Evolutionary conservation across 116 monocot species (phyloP), one percentile per base, ranked within the genome.

Genomic region (Zostera marina): DNA sequence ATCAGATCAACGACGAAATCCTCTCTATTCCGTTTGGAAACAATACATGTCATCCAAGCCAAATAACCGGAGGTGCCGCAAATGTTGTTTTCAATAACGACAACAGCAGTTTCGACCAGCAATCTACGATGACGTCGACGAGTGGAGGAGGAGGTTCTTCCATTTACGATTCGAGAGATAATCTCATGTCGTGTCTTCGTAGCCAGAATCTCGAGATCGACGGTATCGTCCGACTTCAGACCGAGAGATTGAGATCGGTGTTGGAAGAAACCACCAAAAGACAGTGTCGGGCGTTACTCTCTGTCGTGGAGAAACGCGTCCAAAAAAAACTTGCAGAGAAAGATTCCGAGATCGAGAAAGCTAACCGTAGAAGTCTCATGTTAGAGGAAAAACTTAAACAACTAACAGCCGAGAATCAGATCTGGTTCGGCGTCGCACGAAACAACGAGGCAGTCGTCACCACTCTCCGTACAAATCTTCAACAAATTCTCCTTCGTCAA

Each of bases 401-500:
- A 52, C 22, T 77, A 17, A 23, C 25, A 41, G 69, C 72, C 3
- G 80, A 83, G 72, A 80, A 23, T 20, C 73, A 83, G 71, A 55
- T 73, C 46, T 83, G 83, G 83, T 71, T 80, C 62, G 61, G 53
- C 20, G 59, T 63, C 20, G 83, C 77, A 10, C 69, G 62, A 43
- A 68, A 75, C 69, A 75, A 70, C 66, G 88, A 88, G 48, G 72
- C 83, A 15, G 8, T 73, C 45, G 83, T 54, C 10, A 16, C 73
- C 21, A 63, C 23, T 26, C 71, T 88, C 44, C 63, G 60, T 9
- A 1, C 70, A 16, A 73, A n/a, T 13, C 68, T 83, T 58, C 73
- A 83, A 16, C 70, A 76, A 11, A 62, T 69, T 9, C 72, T 80
- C 25, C 62, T 52, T 7, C 32, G 32, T 32, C 32, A 32, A 5